Evolutionary conservation across 2,329 filamentous ascomycete genomes (phyloP).

Genomic region (Chaetoscypha palmicola): DNA sequence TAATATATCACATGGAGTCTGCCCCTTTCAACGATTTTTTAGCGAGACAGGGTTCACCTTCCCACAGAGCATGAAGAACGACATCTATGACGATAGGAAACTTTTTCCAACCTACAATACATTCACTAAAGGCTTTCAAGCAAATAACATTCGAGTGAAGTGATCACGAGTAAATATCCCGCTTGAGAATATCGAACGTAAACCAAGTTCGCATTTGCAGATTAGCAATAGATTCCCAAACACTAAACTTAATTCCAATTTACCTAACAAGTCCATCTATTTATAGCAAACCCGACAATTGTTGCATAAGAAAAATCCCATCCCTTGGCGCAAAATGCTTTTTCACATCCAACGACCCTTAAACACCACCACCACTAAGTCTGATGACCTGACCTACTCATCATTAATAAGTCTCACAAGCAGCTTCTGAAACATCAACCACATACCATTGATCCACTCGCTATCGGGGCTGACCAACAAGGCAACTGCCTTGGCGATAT

Average conservation of each 20-base stretch:
- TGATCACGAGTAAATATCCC: too few relatives aligned
- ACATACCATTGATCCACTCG: constrained; percentile 54
- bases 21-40: neutral
- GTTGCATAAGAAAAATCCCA: neutral
- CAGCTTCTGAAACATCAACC: neutral
- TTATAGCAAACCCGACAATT: neutral
- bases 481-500: constrained; percentile 40
- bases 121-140: too few relatives aligned
- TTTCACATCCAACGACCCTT: too few relatives aligned
- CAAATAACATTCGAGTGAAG: too few relatives aligned
- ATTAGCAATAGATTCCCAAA: too few relatives aligned
- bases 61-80: neutral
- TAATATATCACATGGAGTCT: neutral
- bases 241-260: too few relatives aligned
- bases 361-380: constrained; percentile 19
- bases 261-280: too few relatives aligned
- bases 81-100: neutral
- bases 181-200: too few relatives aligned
- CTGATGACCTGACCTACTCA: constrained; percentile 22
- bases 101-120: too few relatives aligned
- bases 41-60: neutral
- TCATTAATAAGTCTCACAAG: constrained; percentile 1
- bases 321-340: neutral
- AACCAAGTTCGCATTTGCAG: too few relatives aligned
- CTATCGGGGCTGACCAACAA: constrained; percentile 47